Percentiles rank a stretch among this genome's conserved stretches.
Conservation (phyloP, 2,329 filamentous ascomycete genomes). For the Colletotrichum sp. region DNA sequence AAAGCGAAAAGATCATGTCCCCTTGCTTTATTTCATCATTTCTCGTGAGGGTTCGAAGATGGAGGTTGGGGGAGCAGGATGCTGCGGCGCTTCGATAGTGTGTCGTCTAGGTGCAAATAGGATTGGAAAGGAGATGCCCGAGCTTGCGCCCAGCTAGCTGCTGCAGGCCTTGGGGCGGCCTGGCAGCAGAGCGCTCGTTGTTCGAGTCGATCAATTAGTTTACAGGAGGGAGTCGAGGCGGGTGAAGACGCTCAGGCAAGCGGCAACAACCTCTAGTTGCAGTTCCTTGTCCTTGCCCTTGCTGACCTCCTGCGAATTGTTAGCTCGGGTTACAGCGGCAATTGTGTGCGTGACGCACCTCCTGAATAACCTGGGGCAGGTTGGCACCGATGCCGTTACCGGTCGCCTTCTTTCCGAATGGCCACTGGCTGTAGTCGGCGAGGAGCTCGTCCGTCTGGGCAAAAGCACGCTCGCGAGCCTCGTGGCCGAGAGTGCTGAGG, state of each 20-base stretch:
- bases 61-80: background rate
- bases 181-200: background rate
- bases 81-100: slow-evolving; percentile 1
- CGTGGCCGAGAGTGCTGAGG: slow-evolving; percentile 90
- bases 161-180: background rate
- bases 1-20: background rate
- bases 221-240: slow-evolving; percentile 94
- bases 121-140: background rate
- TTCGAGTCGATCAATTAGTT: slow-evolving; percentile 24
- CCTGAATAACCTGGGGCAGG: slow-evolving; percentile 82
- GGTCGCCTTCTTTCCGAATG: slow-evolving; percentile 85
- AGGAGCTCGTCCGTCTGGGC: slow-evolving; percentile 96
- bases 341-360: slow-evolving; percentile 51
- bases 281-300: slow-evolving; percentile 91
- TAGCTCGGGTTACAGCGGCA: slow-evolving; percentile 1
- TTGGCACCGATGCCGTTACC: slow-evolving; percentile 89
- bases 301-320: slow-evolving; percentile 70
- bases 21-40: slow-evolving; percentile 2
- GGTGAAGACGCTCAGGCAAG: slow-evolving; percentile 96
- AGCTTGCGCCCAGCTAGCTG: background rate
- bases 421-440: slow-evolving; percentile 97
- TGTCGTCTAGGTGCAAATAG: slow-evolving; percentile 12
- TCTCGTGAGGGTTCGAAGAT: slow-evolving; percentile 16
- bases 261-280: slow-evolving; percentile 95
- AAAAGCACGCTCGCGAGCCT: slow-evolving; percentile 92